Evolutionary conservation across 2,329 filamentous ascomycete genomes (phyloP).

Genomic region (Fusarium mundagurra): DNA sequence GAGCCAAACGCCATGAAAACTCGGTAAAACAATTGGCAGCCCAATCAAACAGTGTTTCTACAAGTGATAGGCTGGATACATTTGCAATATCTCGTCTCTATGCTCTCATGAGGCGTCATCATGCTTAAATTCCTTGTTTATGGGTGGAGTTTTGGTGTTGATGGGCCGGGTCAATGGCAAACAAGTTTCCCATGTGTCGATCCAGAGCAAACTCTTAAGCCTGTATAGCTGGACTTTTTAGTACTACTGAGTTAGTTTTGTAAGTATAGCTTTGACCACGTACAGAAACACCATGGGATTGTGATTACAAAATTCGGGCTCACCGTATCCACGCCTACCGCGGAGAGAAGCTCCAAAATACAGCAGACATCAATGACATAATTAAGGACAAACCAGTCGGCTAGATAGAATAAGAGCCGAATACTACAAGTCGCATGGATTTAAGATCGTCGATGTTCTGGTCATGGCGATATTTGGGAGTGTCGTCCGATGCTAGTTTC

Average conservation of each 20-base stretch:
- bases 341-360: not conserved
- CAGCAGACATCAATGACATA: not conserved
- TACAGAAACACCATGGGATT: not conserved
- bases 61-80: rapidly evolving
- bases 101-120: not conserved
- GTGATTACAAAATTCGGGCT: not conserved
- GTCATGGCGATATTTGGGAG: not conserved
- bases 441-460: rapidly evolving
- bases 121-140: not conserved
- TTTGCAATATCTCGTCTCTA: rapidly evolving
- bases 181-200: not conserved
- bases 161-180: not conserved
- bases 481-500: not conserved
- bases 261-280: not conserved
- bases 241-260: not conserved
- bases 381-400: not conserved
- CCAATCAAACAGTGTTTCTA: not conserved
- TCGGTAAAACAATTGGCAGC: too few relatives aligned
- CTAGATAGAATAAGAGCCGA: not conserved
- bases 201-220: not conserved
- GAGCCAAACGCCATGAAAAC: not conserved
- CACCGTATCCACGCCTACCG: not conserved
- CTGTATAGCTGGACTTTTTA: too few relatives aligned
- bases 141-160: not conserved
- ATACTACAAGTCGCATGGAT: rapidly evolving